Conservation (phyloP, 352 stramenopile genomes). For the Phytophthora hibernalis region DNA sequence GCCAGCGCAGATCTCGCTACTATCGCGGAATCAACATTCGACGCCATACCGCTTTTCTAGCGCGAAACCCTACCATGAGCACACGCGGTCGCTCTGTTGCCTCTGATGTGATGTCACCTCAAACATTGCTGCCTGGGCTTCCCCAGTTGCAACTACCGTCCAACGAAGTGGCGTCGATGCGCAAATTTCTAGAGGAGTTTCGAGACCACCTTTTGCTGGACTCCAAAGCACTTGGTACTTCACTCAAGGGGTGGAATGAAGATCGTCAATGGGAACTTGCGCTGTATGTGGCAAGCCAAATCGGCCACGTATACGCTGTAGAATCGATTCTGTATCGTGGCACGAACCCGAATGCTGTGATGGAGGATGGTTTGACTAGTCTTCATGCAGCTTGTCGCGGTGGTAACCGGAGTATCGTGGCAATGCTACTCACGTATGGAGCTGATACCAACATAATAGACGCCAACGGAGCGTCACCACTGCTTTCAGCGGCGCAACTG, state of each 20-base stretch:
- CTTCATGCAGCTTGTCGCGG: slow-evolving; percentile 57
- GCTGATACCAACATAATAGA: slow-evolving; percentile 54
- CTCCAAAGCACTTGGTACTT: slow-evolving; percentile 28
- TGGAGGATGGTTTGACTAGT: slow-evolving; percentile 46
- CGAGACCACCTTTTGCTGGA: slow-evolving; percentile 53
- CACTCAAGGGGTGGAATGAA: slow-evolving; percentile 28
- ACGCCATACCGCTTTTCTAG: slow-evolving; percentile 27
- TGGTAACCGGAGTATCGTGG: slow-evolving; percentile 55
- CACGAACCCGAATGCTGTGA: slow-evolving; percentile 47
- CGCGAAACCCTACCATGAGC: slow-evolving; percentile 27
- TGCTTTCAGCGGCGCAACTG: slow-evolving; percentile 59
- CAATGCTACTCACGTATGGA: slow-evolving; percentile 50
- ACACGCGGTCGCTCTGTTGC: slow-evolving; percentile 3
- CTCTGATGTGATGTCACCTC: slow-evolving; percentile 17
- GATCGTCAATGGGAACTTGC: slow-evolving; percentile 60
- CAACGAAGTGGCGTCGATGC: slow-evolving; percentile 43
- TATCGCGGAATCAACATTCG: slow-evolving; percentile 25
- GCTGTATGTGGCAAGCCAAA: slow-evolving; percentile 58
- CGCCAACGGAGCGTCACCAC: slow-evolving; percentile 49
- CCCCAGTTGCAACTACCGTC: slow-evolving; percentile 47
- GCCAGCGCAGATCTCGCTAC: slow-evolving; percentile 25
- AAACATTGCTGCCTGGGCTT: slow-evolving; percentile 40
- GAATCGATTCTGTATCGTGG: slow-evolving; percentile 52
- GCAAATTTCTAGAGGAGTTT: slow-evolving; percentile 56
- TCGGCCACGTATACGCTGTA: slow-evolving; percentile 54